Conservation (phyloP, 495 filamentous ascomycete genomes). For the Podospora appendiculata region DNA sequence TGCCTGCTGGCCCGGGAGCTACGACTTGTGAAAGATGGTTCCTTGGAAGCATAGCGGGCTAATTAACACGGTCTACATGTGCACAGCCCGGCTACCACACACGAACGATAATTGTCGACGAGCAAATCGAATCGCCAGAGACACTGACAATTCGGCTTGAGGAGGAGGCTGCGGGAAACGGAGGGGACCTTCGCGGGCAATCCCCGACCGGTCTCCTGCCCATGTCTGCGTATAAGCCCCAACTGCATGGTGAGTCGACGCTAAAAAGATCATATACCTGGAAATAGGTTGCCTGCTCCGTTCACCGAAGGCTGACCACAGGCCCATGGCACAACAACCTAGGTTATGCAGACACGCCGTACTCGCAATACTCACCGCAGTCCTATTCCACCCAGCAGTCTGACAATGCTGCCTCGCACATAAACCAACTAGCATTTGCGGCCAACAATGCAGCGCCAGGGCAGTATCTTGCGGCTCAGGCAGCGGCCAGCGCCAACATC, state of each 20-base stretch:
- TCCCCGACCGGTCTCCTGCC: slow-evolving; percentile 44
- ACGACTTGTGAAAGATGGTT: background rate
- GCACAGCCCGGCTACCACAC: slow-evolving; percentile 39
- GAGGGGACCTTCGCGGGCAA: slow-evolving; percentile 40
- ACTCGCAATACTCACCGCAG: slow-evolving; percentile 34
- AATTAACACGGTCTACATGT: background rate
- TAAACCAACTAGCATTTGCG: slow-evolving; percentile 47
- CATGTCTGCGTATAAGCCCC: slow-evolving; percentile 40
- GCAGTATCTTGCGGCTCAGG: slow-evolving; percentile 43
- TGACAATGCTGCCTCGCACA: slow-evolving; percentile 39
- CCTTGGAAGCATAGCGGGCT: background rate
- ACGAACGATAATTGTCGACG: slow-evolving; percentile 42
- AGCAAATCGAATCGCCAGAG: slow-evolving; percentile 41
- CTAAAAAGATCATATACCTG: too few species aligned
- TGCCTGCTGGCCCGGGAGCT: background rate
- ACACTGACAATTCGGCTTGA: slow-evolving; percentile 41
- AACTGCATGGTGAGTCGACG: slow-evolving; percentile 39
- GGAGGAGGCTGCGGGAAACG: slow-evolving; percentile 39
- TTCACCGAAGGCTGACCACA: background rate
- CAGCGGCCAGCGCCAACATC: slow-evolving; percentile 41
- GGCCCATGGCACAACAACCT: too few species aligned
- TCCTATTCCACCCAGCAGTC: slow-evolving; percentile 30
- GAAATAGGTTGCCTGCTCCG: background rate
- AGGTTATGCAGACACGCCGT: slow-evolving; percentile 46
- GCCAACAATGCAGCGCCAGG: slow-evolving; percentile 40